Percentiles rank a stretch among this genome's conserved stretches.
These are phyloP conservation scores for Candida berthetii DNA, from an alignment of 805 yeast genomes.

Conservation along the genomic window DNA sequence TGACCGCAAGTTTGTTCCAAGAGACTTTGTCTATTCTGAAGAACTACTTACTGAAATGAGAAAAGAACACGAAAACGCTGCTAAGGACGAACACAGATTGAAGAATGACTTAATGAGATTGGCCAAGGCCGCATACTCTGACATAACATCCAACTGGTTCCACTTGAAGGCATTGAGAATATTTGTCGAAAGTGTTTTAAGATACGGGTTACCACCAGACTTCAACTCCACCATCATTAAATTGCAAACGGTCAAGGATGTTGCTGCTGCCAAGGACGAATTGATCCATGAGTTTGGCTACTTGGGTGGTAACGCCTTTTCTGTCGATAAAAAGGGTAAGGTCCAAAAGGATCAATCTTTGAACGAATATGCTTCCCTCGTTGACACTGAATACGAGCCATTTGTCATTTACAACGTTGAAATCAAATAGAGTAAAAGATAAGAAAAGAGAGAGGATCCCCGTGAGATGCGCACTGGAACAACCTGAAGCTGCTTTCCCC, in stretches of 20 bases:
- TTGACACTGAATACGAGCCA: slow-evolving; percentile 94
- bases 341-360: slow-evolving; percentile 58
- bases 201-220: slow-evolving; percentile 96
- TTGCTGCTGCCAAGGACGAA: slow-evolving; percentile 58
- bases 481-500: no score
- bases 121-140: slow-evolving; percentile 85
- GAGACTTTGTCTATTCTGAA: slow-evolving; percentile 87
- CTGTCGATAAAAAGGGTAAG: slow-evolving; percentile 59
- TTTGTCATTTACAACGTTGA: slow-evolving; percentile 74
- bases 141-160: slow-evolving; percentile 79
- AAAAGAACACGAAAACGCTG: slow-evolving; percentile 73
- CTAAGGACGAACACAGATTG: slow-evolving; percentile 65
- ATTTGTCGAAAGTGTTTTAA: slow-evolving; percentile 87
- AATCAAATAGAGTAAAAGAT: slow-evolving; percentile 20
- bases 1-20: slow-evolving; percentile 85
- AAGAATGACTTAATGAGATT: slow-evolving; percentile 76
- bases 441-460: background rate
- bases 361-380: slow-evolving; percentile 85
- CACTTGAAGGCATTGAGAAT: slow-evolving; percentile 84
- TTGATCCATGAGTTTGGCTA: slow-evolving; percentile 76
- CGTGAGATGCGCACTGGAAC: no score
- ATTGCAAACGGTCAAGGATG: slow-evolving; percentile 35
- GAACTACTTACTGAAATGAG: slow-evolving; percentile 65
- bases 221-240: slow-evolving; percentile 51
- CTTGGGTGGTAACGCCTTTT: slow-evolving; percentile 86